Evolutionary conservation across 257 asterid species (phyloP).

Genomic region (Nicotiana knightiana): DNA sequence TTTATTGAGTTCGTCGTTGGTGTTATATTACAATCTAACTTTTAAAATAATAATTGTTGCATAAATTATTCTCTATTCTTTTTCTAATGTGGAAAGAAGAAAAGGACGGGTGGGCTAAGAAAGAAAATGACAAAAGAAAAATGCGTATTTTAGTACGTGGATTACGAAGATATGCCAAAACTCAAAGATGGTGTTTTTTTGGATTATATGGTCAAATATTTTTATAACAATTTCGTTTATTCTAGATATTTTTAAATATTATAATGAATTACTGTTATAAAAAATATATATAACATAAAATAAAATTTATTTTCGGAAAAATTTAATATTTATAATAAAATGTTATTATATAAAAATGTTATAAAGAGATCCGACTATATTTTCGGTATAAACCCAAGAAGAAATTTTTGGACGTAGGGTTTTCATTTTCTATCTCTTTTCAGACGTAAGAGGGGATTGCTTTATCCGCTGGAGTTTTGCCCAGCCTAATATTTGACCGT

Average conservation of each 20-base stretch:
- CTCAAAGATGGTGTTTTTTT: conserved; percentile 18
- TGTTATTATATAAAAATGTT: too few species aligned
- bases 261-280: too few species aligned
- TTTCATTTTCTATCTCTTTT: not conserved
- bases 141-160: conserved; percentile 53
- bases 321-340: too few species aligned
- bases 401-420: not conserved
- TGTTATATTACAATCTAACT: too few species aligned
- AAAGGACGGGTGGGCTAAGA: not conserved
- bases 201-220: not conserved
- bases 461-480: conserved; percentile 13
- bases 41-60: too few species aligned
- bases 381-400: not conserved
- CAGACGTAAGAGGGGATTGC: conserved; percentile 7
- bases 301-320: too few species aligned
- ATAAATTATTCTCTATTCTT: too few species aligned
- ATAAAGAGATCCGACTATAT: too few species aligned
- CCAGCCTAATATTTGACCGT: conserved; percentile 33
- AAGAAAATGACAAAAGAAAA: conserved; percentile 14
- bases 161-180: conserved; percentile 40
- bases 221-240: too few species aligned
- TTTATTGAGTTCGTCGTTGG: too few species aligned
- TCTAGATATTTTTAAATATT: too few species aligned
- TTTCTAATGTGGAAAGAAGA: not conserved
- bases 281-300: too few species aligned